phyloP scores from a whole-genome alignment of 495 filamentous ascomycete genomes.

The Cenococcum geophilum region DNA sequence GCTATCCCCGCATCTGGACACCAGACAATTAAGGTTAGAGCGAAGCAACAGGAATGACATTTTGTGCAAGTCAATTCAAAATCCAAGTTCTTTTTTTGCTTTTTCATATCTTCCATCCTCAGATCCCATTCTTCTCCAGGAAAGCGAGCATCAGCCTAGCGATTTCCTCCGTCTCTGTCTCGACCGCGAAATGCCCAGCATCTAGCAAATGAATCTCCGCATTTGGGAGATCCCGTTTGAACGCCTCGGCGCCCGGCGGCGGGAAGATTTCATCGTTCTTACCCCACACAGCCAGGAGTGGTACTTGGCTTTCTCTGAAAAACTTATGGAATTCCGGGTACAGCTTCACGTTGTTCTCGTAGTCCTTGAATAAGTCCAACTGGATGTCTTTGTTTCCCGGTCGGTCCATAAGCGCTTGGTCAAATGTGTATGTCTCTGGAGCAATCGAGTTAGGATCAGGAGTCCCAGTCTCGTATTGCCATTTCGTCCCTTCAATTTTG shows the following conservation, averaged over 20 bases:
- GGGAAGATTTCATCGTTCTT: constrained; percentile 56
- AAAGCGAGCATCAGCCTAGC: constrained; percentile 38
- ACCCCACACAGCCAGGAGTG: constrained; percentile 57
- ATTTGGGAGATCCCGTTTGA: constrained; percentile 48
- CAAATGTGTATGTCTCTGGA: constrained; percentile 49
- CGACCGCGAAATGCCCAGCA: constrained; percentile 58
- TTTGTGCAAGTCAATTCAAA: too few relatives aligned
- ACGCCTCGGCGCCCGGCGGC: constrained; percentile 54
- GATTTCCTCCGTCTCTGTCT: constrained; percentile 49
- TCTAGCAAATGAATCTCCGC: constrained; percentile 51
- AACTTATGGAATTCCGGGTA: constrained; percentile 58
- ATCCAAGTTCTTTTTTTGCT: too few relatives aligned
- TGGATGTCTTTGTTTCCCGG: constrained; percentile 51
- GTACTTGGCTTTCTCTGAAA: constrained; percentile 48
- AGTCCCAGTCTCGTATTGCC: constrained; percentile 51
- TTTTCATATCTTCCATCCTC: neutral
- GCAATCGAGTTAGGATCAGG: constrained; percentile 38
- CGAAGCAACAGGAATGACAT: too few relatives aligned
- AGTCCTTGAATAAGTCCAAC: constrained; percentile 54
- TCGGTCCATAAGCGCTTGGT: constrained; percentile 47
- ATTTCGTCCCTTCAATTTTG: constrained; percentile 45
- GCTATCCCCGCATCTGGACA: too few relatives aligned
- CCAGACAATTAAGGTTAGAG: too few relatives aligned
- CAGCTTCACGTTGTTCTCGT: constrained; percentile 48
- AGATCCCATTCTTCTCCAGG: constrained; percentile 29